Conservation (phyloP, 352 stramenopile genomes). For the Globisporangium perplexum region DNA sequence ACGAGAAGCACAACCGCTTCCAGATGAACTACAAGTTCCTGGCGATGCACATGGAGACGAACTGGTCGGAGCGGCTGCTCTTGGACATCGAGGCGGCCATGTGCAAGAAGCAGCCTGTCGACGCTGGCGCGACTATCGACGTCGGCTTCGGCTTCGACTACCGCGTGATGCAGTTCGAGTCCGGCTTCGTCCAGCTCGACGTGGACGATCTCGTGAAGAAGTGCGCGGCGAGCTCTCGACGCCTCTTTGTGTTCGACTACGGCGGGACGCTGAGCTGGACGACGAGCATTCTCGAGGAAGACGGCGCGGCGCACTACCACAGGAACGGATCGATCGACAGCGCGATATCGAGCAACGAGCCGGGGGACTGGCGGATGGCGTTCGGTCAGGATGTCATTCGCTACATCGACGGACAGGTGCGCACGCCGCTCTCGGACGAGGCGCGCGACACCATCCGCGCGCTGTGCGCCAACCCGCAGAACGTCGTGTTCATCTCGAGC, state of each 20-base stretch:
- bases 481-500: slow-evolving; percentile 67
- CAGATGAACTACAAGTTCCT: slow-evolving; percentile 89
- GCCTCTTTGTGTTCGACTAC: slow-evolving; percentile 97
- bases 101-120: slow-evolving; percentile 27
- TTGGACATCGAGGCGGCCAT: slow-evolving; percentile 89
- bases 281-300: slow-evolving; percentile 56
- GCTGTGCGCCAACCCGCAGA: slow-evolving; percentile 51
- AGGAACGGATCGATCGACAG: slow-evolving; percentile 47
- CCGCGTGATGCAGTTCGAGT: slow-evolving; percentile 93
- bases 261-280: slow-evolving; percentile 92
- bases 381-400: slow-evolving; percentile 30
- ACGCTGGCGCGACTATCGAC: slow-evolving; percentile 63
- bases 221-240: slow-evolving; percentile 47
- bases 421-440: slow-evolving; percentile 56
- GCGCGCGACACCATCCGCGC: slow-evolving; percentile 42
- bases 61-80: slow-evolving; percentile 94
- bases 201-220: slow-evolving; percentile 82
- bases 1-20: slow-evolving; percentile 69
- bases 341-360: slow-evolving; percentile 17
- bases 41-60: slow-evolving; percentile 55
- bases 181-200: slow-evolving; percentile 91
- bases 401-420: slow-evolving; percentile 65
- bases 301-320: slow-evolving; percentile 25
- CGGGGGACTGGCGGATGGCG: background rate
- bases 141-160: slow-evolving; percentile 96